Base-by-base conservation (phyloP, 345 rosid species). In the Pugionium dolabratum region DNA sequence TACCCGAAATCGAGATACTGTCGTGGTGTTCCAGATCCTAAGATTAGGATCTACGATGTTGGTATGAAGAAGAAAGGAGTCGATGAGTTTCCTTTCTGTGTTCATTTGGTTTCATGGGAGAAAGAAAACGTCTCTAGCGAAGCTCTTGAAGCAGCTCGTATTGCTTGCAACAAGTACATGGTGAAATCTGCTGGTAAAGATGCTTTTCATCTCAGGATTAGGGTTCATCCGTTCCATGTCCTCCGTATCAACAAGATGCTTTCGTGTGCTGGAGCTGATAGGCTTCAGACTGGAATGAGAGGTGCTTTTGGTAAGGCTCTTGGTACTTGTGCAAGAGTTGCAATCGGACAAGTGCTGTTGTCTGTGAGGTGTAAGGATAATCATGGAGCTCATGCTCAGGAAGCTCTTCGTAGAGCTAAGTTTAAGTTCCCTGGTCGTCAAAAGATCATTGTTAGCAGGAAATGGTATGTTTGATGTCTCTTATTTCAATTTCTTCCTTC, bases 211-310 rank as follows among this genome's bases (percentile, higher is more conserved):
- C 59, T 83, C 52, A 44, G 87, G 11, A 80, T 81, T 7, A 69
- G 87, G 61, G 87, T 83, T 40, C 87, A 83, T 31, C 85, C 85
- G 1, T 79, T 80, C 78, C 83, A 81, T 75, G 85, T 83, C 39
- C 54, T 83, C 36, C 64, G 87, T 2, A 83, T 81, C 61, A 83
- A 83, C 70, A 81, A 83, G 83, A 83, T 83, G 87, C 85, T 83
- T 81, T 83, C 87, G 0, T 81, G 87, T 62, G 87, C 87, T 7
- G 83, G 87, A 39, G 87, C 85, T 78, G 85, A 83, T 75, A 79
- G 83, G 67, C 85, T 83, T 35, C 87, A 83, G 58, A 83, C 81
- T 10, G 85, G 83, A 0, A 83, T 79, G 85, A 72, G 83, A 70
- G 87, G 83, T 67, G 87, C 87, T 9, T 83, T 80, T 43, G 87